phyloP scores from a whole-genome alignment of 306 rosid genomes.

The Prunus armeniaca region DNA sequence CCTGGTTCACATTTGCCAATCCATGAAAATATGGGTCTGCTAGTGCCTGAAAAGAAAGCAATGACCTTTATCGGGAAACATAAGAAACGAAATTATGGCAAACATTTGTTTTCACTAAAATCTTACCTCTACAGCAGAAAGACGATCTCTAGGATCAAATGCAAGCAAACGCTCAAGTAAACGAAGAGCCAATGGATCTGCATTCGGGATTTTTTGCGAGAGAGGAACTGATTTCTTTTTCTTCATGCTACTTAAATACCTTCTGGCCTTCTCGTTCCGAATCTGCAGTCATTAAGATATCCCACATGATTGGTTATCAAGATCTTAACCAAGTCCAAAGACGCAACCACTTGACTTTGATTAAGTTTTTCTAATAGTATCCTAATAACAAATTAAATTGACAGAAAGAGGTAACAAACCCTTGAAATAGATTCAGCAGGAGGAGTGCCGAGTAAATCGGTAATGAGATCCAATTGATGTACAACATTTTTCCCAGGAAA shows the following conservation, averaged over 20 bases:
- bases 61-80: constrained; percentile 7
- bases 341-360: background rate
- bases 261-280: constrained; percentile 64
- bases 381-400: background rate
- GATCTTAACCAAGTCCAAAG: background rate
- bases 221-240: constrained; percentile 49
- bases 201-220: constrained; percentile 47
- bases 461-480: constrained; percentile 64
- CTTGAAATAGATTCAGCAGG: constrained; percentile 44
- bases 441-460: constrained; percentile 67
- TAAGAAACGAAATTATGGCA: background rate
- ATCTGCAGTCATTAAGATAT: constrained; percentile 38
- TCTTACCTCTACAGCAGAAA: constrained; percentile 61
- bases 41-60: constrained; percentile 46
- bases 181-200: constrained; percentile 57
- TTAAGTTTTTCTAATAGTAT: background rate
- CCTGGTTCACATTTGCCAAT: constrained; percentile 46
- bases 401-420: constrained; percentile 34
- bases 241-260: constrained; percentile 50
- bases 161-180: constrained; percentile 59
- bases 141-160: constrained; percentile 62
- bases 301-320: constrained; percentile 1
- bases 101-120: constrained; percentile 7
- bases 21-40: constrained; percentile 59
- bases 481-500: constrained; percentile 66